Evolutionary conservation across 805 yeast genomes (phyloP), one percentile per base, ranked within the genome.

Genomic region (Candida qinlingensis): DNA sequence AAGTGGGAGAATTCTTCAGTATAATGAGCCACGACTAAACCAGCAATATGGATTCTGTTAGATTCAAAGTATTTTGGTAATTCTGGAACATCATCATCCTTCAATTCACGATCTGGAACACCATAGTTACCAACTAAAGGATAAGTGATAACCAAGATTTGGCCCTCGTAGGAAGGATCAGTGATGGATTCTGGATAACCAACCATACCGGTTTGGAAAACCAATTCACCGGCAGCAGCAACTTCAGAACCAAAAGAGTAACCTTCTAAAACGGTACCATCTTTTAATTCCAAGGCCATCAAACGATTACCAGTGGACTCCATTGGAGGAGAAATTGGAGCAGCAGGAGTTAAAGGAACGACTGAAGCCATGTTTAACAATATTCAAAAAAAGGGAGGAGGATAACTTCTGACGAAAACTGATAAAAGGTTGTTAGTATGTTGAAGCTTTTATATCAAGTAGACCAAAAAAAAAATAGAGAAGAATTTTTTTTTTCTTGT

Each of bases 121-220:
- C 99, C 99, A 70, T 94, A 94, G 76, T 94, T 94, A 67, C 99
- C 99, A 45, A 94, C 96, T 61, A 94, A 76, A 29, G 99, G 99
- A 69, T 83, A 94, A 47, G 99, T 94, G 70, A 94, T 87, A 55
- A 94, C 97, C 67, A 94, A 74, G 64, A 94, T 92, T 73, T 94
- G 99, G 55, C 99, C 99, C 65, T 87, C 91, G 71, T 94, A 94
- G 41, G 98, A 94, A 52, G 99, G 99, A 71, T 94, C 99, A 38
- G 99, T 90, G 69, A 94, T 81, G 46, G 97, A 83, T 71, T 94
- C 99, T 39, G 98, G 99, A 69, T 94, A 94, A 54, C 99, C 99
- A 59, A 94, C 98, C 97, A 94, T 91, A 75, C 99, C 98, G 54
- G 99, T 94, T 72, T 95, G 98, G 81, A 94, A 94, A 52, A 94